These are phyloP conservation scores for Stachybotrys chlorohalonatus DNA, from an alignment of 2,329 filamentous ascomycete species.

Conservation along the genomic window DNA sequence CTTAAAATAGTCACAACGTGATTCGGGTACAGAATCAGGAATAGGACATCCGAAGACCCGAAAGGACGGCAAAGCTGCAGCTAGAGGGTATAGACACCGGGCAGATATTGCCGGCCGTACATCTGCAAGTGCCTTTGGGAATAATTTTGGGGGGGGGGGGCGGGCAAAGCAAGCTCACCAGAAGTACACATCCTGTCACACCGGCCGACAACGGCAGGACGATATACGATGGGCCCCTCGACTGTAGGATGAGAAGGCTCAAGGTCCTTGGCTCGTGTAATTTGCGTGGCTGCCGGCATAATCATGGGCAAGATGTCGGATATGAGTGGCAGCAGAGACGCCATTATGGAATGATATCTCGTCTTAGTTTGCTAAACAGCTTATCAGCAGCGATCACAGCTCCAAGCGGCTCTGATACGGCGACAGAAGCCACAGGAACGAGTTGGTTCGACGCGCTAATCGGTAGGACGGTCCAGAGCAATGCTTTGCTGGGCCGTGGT, in stretches of 20 bases:
- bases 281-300: constrained; percentile 46
- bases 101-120: neutral
- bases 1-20: constrained; percentile 12
- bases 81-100: neutral
- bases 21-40: neutral
- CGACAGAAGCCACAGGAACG: neutral
- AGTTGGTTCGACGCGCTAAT: neutral
- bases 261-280: constrained; percentile 41
- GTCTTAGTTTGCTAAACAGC: neutral
- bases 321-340: constrained; percentile 44
- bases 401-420: neutral
- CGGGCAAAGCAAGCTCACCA: constrained; percentile 30
- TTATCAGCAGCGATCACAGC: neutral
- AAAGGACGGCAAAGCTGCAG: neutral
- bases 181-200: constrained; percentile 59
- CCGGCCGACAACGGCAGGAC: constrained; percentile 52
- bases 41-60: too few relatives aligned
- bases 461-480: neutral
- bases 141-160: too few relatives aligned
- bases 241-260: constrained; percentile 24
- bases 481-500: neutral
- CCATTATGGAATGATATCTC: constrained; percentile 26
- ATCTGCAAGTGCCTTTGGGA: neutral
- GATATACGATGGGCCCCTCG: constrained; percentile 21
- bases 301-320: constrained; percentile 52